Conservation (phyloP, 768 basidiomycete species). For the Cystofilobasidium capitatum region DNA sequence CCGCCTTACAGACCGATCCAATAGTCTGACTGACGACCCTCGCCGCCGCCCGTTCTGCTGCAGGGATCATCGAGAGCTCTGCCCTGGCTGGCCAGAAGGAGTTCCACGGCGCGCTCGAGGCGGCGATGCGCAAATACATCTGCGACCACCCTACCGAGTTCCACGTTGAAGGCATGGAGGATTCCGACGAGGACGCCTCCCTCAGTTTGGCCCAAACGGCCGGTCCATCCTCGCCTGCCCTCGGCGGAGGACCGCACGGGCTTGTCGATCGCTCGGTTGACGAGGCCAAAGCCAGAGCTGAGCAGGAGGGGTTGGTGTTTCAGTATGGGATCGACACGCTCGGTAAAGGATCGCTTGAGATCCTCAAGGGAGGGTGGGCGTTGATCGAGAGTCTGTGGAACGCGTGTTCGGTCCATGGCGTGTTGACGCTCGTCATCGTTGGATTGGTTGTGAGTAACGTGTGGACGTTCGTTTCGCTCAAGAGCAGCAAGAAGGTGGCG, state of each 20-base stretch:
- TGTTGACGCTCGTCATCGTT: slow-evolving; percentile 62
- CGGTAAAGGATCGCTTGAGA: neutral
- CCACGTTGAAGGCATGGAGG: slow-evolving; percentile 56
- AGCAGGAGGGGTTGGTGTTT: slow-evolving; percentile 25
- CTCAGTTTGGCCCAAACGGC: slow-evolving; percentile 24
- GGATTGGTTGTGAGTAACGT: slow-evolving; percentile 66
- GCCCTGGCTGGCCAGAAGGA: slow-evolving; percentile 83
- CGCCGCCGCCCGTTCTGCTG: slow-evolving; percentile 9
- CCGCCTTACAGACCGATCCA: neutral
- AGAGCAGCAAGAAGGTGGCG: slow-evolving; percentile 2
- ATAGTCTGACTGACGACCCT: neutral
- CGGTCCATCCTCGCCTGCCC: slow-evolving; percentile 26
- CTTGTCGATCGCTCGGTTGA: slow-evolving; percentile 33
- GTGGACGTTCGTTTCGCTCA: slow-evolving; percentile 49
- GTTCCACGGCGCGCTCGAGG: slow-evolving; percentile 74
- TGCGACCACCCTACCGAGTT: slow-evolving; percentile 82
- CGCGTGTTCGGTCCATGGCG: slow-evolving; percentile 45
- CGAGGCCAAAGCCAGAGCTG: neutral
- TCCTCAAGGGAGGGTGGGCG: slow-evolving; percentile 18
- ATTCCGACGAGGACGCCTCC: slow-evolving; percentile 56
- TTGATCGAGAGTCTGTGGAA: slow-evolving; percentile 27
- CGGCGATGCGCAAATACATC: slow-evolving; percentile 79
- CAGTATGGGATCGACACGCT: slow-evolving; percentile 28
- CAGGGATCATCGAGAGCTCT: slow-evolving; percentile 87
- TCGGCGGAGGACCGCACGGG: slow-evolving; percentile 47